A percentile compares a stretch with the other conserved stretches of the same genome.
These are phyloP conservation scores for Populus euphratica DNA, from an alignment of 345 rosid species.

Conservation along the genomic window DNA sequence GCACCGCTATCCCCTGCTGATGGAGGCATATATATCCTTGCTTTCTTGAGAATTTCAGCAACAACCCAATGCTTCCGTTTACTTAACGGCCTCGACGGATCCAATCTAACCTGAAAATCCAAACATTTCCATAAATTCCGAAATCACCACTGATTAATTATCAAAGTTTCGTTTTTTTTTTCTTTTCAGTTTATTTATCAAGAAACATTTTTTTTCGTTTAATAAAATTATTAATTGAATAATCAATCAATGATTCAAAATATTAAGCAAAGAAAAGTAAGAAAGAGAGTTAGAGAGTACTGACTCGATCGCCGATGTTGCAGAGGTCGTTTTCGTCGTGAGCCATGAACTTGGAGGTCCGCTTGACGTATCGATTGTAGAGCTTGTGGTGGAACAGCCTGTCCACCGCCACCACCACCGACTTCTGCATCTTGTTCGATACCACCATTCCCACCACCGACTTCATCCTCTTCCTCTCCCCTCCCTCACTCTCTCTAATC, in stretches of 20 bases:
- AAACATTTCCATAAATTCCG: background rate
- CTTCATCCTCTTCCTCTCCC: conserved; percentile 5
- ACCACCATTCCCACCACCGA: conserved; percentile 57
- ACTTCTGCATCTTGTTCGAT: conserved; percentile 71
- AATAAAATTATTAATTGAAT: background rate
- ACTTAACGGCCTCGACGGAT: conserved; percentile 96
- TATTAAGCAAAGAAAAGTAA: background rate
- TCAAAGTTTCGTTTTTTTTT: background rate
- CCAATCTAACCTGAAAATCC: conserved; percentile 58
- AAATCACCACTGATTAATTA: background rate
- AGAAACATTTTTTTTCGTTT: too few species aligned
- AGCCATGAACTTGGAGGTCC: conserved; percentile 97
- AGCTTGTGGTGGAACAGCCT: conserved; percentile 77
- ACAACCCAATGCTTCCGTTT: conserved; percentile 85
- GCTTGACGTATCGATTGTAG: conserved; percentile 76
- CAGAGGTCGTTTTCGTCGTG: conserved; percentile 73
- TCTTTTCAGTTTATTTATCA: background rate
- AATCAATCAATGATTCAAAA: background rate
- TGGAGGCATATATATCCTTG: conserved; percentile 63
- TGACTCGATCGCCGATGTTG: conserved; percentile 82
- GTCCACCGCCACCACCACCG: conserved; percentile 83
- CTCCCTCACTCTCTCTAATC: too few species aligned
- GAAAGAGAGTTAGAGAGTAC: background rate
- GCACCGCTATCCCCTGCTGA: conserved; percentile 11
- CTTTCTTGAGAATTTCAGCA: conserved; percentile 84